Base-by-base conservation (phyloP, 2,329 filamentous ascomycete genomes). In the Stagonosporopsis cucurbitacearum region DNA sequence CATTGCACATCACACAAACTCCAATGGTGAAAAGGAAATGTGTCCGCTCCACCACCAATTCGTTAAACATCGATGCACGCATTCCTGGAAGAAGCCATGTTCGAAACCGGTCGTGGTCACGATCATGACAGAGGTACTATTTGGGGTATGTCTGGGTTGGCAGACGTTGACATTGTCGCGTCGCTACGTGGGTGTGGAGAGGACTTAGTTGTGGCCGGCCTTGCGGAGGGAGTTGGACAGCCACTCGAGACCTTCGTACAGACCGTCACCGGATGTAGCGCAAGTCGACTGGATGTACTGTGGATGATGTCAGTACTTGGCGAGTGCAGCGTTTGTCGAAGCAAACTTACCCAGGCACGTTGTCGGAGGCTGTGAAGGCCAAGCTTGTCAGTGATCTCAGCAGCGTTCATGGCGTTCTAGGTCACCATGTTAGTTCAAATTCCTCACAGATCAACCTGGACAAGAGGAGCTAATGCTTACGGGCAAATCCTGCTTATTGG, bases 371-470 rank as follows among this genome's bases (percentile, higher is more conserved):
- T 96, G 88, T 98, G 94, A 75, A 99, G 92, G 77, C 95, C 95
- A 80, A 99, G 92, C 88, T 98, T 97, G 84, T 99, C 94, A 80
- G 95, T 99, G 81, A 99, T 98, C 85, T 99, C 95, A 77, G 95
- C 94, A 75, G 95, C 94, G 82, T 96, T 97, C 95, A 98, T 98
- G 81, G 95, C 95, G 78, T 98, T 98, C 93, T 96, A 74, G 19
- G 40, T 36, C 17, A 22, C n/a, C 2, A 20, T 51, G 56, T 58
- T 39, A 58, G 56, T 39, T 39, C 7, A 17, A 40, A 33, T 40
- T 56, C 17, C 46, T 41, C 45, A 26, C 4, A 15, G 2, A 22
- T 26, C 4, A 28, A 44, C 22, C 30, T 48, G 39, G 20, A 15
- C 9, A 33, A 30, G 35, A 33, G 25, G 35, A 39, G 39, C 33